phyloP scores from a whole-genome alignment of 169 alveolate species.

The Cryptosporidium bovis region DNA sequence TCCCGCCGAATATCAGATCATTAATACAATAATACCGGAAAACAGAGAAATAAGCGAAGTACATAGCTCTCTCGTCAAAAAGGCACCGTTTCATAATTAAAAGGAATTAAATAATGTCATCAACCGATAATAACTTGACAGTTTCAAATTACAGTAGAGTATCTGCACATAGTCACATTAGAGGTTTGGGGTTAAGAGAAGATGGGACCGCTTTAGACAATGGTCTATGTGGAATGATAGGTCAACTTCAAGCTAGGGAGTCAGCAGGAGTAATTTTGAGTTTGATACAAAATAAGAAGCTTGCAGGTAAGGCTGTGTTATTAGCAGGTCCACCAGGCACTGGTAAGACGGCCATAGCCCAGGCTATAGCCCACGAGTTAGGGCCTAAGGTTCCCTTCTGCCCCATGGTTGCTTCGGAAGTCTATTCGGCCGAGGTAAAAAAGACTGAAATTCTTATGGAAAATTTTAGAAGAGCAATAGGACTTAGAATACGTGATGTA shows the following conservation, averaged over 20 bases:
- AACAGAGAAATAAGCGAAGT: too few species aligned
- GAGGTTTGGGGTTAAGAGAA: constrained; percentile 98
- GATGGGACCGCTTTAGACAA: constrained; percentile 89
- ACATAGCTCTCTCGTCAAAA: too few species aligned
- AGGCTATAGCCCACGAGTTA: constrained; percentile 98
- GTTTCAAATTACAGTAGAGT: constrained; percentile 81
- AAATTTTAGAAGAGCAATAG: constrained; percentile 99
- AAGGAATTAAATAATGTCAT: background rate
- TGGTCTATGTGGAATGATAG: constrained; percentile 94
- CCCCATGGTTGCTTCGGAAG: constrained; percentile 99
- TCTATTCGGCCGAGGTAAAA: constrained; percentile 98
- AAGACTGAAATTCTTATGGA: constrained; percentile 99
- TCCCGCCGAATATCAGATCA: too few species aligned
- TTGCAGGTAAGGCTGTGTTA: constrained; percentile 94
- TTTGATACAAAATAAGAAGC: constrained; percentile 94
- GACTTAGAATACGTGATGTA: constrained; percentile 97
- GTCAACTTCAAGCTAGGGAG: constrained; percentile 99
- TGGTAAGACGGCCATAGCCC: constrained; percentile 99
- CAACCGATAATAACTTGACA: background rate
- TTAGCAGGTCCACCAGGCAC: constrained; percentile 97
- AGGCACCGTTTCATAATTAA: background rate
- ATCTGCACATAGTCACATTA: constrained; percentile 98
- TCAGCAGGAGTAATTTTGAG: constrained; percentile 99
- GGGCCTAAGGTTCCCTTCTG: constrained; percentile 99
- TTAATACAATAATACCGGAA: too few species aligned